Base-by-base conservation (phyloP, 2,329 filamentous ascomycete genomes). In the Meredithiella fracta region DNA sequence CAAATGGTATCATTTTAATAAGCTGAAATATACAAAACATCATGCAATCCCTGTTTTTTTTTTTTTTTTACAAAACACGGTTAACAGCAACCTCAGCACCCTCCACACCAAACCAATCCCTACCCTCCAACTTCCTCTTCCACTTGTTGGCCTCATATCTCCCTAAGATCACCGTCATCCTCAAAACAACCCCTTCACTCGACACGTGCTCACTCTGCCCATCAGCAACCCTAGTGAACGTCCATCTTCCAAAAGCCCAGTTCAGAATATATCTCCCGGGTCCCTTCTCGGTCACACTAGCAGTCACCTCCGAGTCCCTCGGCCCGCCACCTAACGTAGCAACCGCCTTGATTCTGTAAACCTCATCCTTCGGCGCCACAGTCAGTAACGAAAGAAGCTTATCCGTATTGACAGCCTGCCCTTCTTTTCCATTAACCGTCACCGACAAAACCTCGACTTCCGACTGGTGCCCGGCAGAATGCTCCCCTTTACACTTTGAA, bases 181-280 rank as follows among this genome's bases (percentile, higher is more conserved):
- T 74, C 61, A 88, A 67, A 15, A 74, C 68, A 1, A 73, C 67
- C 50, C 83, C 71, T 37, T 72, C 68, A 63, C 77, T 77, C 37
- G 79, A 74, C 60, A 73, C 66, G 64, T 81, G 76, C 66, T 82
- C 76, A 1, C 65, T 64, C 1, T 65, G 64, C 6, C 66, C 65
- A 1, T 52, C n/a, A 0, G 66, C 64, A 3, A 76, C 64, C 3
- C 78, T 74, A 1, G 89, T 94, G 65, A 91, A 95, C 0, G 82
- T 94, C 91, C 92, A 98, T 29, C 92, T 78, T 0, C 89, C 89
- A 69, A 98, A 98, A 0, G 92, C 92, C 92, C 92, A 98, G 67
- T 98, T 98, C 59, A 98, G 76, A 47, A 98, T 95, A 65, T 92
- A 96, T 56, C 86, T 75, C 1, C 64, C 66, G n/a, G 65, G 61